These are phyloP conservation scores for Cercophora newfieldiana DNA, from an alignment of 495 filamentous ascomycete species.

Conservation along the genomic window DNA sequence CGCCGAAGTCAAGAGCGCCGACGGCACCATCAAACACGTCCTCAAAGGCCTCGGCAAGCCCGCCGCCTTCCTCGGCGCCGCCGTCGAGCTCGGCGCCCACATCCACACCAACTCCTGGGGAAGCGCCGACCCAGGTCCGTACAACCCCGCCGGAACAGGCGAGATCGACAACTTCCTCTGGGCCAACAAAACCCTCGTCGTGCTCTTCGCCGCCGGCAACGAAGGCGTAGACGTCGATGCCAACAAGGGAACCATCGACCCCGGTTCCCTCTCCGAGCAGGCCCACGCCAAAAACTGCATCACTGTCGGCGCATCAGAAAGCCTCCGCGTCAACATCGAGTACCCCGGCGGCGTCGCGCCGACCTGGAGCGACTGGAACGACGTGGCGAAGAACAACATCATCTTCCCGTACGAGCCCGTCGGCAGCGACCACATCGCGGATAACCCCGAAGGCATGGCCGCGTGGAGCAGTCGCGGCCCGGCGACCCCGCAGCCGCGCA, in stretches of 20 bases:
- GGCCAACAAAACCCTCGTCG: constrained; percentile 4
- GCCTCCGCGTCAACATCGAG: neutral
- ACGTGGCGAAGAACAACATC: no score
- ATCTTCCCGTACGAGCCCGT: constrained; percentile 1
- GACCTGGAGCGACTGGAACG: neutral
- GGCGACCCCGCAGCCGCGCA: neutral
- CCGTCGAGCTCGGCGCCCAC: neutral
- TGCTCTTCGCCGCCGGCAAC: constrained; percentile 13
- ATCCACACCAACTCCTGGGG: constrained; percentile 39
- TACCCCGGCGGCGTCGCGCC: neutral
- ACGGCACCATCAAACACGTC: constrained; percentile 36
- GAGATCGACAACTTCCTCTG: constrained; percentile 11
- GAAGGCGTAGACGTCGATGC: constrained; percentile 2
- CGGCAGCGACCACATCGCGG: neutral
- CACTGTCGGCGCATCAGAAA: constrained; percentile 11
- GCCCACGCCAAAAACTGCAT: constrained; percentile 18
- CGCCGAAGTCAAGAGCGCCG: neutral
- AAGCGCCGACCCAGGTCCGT: constrained; percentile 1
- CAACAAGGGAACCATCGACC: neutral
- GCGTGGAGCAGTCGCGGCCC: constrained; percentile 7
- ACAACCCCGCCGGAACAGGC: neutral
- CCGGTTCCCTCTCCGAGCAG: neutral
- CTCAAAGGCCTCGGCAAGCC: constrained; percentile 13
- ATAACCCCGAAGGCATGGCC: constrained; percentile 8
- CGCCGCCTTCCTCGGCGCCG: neutral